A percentile compares a stretch with the other conserved stretches of the same genome.
Evolutionary conservation across 768 basidiomycete genomes (phyloP).

Genomic region (Dacryopinax spathularia): DNA sequence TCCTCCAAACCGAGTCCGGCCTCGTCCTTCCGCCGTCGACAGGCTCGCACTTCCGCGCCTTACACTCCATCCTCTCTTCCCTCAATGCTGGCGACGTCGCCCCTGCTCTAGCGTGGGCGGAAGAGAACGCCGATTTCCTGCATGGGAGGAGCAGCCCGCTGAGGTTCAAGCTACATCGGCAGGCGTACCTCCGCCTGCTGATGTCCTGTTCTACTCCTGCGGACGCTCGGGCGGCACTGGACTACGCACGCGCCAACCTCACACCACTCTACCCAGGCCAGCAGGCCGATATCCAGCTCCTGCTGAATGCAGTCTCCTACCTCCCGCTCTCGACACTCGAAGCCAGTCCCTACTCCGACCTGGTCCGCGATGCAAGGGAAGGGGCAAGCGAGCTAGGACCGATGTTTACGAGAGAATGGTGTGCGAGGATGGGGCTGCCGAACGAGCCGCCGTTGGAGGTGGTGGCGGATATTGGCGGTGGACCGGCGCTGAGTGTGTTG

Average conservation of each 20-base stretch:
- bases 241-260: slow-evolving; percentile 58
- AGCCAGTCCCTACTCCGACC: slow-evolving; percentile 57
- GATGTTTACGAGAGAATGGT: slow-evolving; percentile 80
- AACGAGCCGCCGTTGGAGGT: slow-evolving; percentile 76
- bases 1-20: slow-evolving; percentile 48
- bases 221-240: slow-evolving; percentile 44
- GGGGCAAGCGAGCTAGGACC: slow-evolving; percentile 37
- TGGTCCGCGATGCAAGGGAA: slow-evolving; percentile 42
- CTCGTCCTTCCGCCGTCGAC: slow-evolving; percentile 25
- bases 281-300: slow-evolving; percentile 46
- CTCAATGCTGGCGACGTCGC: slow-evolving; percentile 15
- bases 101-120: slow-evolving; percentile 44
- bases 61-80: slow-evolving; percentile 13
- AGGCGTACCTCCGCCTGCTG: slow-evolving; percentile 72
- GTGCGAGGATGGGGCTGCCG: slow-evolving; percentile 75
- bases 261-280: slow-evolving; percentile 50
- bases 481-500: slow-evolving; percentile 78
- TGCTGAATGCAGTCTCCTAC: slow-evolving; percentile 53
- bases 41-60: background rate
- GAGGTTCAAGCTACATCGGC: slow-evolving; percentile 81
- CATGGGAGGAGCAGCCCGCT: slow-evolving; percentile 58
- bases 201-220: slow-evolving; percentile 42
- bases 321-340: slow-evolving; percentile 54
- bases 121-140: slow-evolving; percentile 50
- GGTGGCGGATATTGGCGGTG: slow-evolving; percentile 83